Base-by-base conservation (phyloP, 2,329 filamentous ascomycete genomes). In the Leptoxyphium fumago region DNA sequence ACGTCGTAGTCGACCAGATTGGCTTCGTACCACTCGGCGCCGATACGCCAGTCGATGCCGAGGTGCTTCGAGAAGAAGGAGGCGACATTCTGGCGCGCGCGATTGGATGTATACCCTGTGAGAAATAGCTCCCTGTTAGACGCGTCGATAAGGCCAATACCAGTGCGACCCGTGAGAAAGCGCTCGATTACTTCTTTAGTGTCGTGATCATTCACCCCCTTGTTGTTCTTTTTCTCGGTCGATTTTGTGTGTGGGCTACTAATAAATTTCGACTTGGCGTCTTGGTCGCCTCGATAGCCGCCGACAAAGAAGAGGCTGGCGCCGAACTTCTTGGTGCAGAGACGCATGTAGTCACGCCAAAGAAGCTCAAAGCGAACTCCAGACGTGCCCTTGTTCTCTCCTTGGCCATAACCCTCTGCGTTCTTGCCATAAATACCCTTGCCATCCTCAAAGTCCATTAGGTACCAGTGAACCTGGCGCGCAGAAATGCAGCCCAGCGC, bases 11-110 rank as follows among this genome's bases (percentile, higher is more conserved):
- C 84, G 28, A 80, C 68, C 2, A 88, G 69, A 55, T 82, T 66
- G 56, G 73, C 75, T 58, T 89, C 84, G 55, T 88, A 89, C 81
- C 82, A 89, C 58, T 88, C 84, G 0, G 83, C 84, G 0, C 84
- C 84, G 11, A 84, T 71, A 0, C 82, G 74, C 84, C 84, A 91
- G 60, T 89, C 84, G 17, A 89, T 77, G 1, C 72, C 71, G 2
- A 88, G 66, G 48, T 85, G 81, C 51, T 84, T 85, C 0, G 81
- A 64, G 1, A 88, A 65, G 57, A 84, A 89, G 13, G 72, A 80
- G 0, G 82, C 83, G 1, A 85, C 80, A 44, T 88, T 87, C 59
- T 88, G 82, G 2, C 84, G 68, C 0, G 82, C 78, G 11, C 83
- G 72, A 55, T 87, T 87, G 1, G 79, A 82, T 0, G 83, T 87